Evolutionary conservation across 2,329 filamentous ascomycete species (phyloP), one percentile per base, ranked within the genome.

Genomic region (Xylariaceae sp.): DNA sequence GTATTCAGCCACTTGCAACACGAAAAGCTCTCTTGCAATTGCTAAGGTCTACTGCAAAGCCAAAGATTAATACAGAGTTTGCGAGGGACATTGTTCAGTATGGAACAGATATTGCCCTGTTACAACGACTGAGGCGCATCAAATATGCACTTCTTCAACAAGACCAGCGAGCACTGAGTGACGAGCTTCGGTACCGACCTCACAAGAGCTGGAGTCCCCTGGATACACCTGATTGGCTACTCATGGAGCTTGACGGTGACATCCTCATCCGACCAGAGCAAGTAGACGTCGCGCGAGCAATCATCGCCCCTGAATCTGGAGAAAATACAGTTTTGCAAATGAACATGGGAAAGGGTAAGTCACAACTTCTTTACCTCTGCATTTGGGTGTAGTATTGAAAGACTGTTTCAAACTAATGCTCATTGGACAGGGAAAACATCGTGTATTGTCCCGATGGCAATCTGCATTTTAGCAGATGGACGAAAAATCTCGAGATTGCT

Each of bases 361-460:
- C 10, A 4, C 12, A 4, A 6, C 5, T 5, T 36, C 11, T 4
- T 16, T 6, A 20, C 5, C 11, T 3, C 20, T 19, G 4, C 14
- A 20, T 8, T 29, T 29, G 8, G 14, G 14, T 29, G 25, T 5
- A 6, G 34, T 19, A 16, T 36, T n/a, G n/a, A n/a, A 35, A 10
- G 85, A 0, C 19, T 17, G 11, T 36, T 6, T 10, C 8, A 10
- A 21, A 33, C 23, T 14, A 25, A 37, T 53, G 21, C 48, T 33
- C 5, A 20, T n/a, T 5, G 20, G 11, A 22, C 32, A 76, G 74
- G 78, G 0, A 83, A 83, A 62, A 81, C 78, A 0, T 79, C 75
- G 0, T 72, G 71, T 22, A 76, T 81, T 14, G 69, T 80, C 2
- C 77, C 77, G 0, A 76, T 80, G 70, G 73, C 66, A 0, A 65